Evolutionary conservation across 257 asterid genomes (phyloP), one percentile per base, ranked within the genome.

Genomic region (Thymus quinquecostatus): DNA sequence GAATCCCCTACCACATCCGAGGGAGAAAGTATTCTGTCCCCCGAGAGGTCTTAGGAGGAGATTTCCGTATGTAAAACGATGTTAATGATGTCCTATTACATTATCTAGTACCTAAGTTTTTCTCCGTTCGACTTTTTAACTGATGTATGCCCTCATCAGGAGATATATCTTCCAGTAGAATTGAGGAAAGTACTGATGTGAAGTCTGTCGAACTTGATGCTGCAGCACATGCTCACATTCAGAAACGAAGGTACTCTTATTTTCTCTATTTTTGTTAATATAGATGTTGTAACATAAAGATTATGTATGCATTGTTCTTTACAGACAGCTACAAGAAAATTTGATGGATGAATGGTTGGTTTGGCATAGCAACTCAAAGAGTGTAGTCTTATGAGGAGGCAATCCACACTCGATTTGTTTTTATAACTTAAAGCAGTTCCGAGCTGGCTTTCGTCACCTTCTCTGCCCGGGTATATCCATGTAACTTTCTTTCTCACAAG

Each of bases 281-380:
- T 41, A 41, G 51, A 8, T 41, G 47, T 41, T 41, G 1, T 4
- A 1, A 41, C 47, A 41, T 41, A 28, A 69, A n/a, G 57, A 28
- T 57, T 58, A 13, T 59, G 7, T n/a, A n/a, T n/a, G n/a, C 51
- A 2, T 44, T 49, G 10, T 58, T 75, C 55, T 75, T 56, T 68
- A 59, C 89, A 91, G 99, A 84, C 92, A 79, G 79, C 95, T 94
- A 69, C 96, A 94, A 83, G 98, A 94, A 61, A 88, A 88, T 72
- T 79, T 91, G 87, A 91, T 95, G 0, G 97, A 94, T 81, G 98
- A 91, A 83, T 94, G 97, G 97, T 88, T 72, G 84, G 67, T 69
- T 85, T 94, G 84, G 98, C 96, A 0, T 81, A 92, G 30, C 91
- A 93, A 77, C 92, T 93, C 60, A 93, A 93, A 77, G 96, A 91